Evolutionary conservation across 345 rosid genomes (phyloP).

Genomic region (Ceriops zippeliana): DNA sequence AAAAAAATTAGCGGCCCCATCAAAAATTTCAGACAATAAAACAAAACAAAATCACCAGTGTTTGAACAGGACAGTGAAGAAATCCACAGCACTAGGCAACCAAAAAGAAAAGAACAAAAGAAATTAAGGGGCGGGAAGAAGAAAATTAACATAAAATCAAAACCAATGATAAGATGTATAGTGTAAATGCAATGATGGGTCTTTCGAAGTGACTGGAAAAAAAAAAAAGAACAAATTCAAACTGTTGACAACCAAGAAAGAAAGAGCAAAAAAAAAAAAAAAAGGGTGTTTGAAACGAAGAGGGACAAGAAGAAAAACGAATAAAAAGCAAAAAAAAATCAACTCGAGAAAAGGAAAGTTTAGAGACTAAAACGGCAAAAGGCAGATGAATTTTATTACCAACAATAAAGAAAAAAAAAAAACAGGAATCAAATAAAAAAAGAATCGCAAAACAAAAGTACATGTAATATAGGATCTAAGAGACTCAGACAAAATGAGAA

Average conservation of each 20-base stretch:
- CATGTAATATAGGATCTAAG: background rate
- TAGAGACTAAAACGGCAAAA: slow-evolving; percentile 6
- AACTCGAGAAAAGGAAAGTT: background rate
- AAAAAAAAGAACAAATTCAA: background rate
- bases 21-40: background rate
- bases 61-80: background rate
- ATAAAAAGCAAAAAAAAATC: background rate
- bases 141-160: background rate
- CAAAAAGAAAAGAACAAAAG: background rate
- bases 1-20: background rate
- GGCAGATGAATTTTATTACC: slow-evolving; percentile 23
- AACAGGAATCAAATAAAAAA: slow-evolving; percentile 14
- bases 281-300: background rate
- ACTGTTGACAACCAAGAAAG: slow-evolving; percentile 1
- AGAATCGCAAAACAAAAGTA: background rate
- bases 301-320: background rate
- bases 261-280: background rate
- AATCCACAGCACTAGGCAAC: background rate
- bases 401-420: slow-evolving; percentile 13
- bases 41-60: slow-evolving; percentile 1
- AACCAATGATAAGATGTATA: background rate
- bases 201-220: slow-evolving; percentile 3
- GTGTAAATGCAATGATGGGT: background rate
- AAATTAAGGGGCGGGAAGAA: slow-evolving; percentile 19
- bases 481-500: slow-evolving; percentile 27